A percentile compares a stretch with the other conserved stretches of the same genome.
phyloP scores from a whole-genome alignment of 805 yeast species.

The Sporopachydermia quercuum region DNA sequence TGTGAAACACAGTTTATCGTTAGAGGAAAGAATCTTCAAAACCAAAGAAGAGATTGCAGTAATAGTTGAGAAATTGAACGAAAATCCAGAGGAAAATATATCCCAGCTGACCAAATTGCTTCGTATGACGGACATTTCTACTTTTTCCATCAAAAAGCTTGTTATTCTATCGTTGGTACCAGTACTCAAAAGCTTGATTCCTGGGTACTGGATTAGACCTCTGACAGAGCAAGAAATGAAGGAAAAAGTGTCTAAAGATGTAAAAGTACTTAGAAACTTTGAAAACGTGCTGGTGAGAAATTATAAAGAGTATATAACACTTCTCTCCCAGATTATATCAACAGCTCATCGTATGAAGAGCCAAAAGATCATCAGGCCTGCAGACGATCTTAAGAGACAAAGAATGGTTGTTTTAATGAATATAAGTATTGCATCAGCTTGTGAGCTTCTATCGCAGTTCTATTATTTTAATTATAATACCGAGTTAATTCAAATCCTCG shows the following conservation, averaged over 20 bases:
- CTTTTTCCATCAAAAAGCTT: slow-evolving; percentile 36
- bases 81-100: slow-evolving; percentile 81
- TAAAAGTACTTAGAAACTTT: slow-evolving; percentile 59
- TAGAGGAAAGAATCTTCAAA: slow-evolving; percentile 37
- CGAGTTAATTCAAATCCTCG: slow-evolving; percentile 54
- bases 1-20: slow-evolving; percentile 23
- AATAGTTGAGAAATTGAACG: slow-evolving; percentile 60
- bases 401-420: slow-evolving; percentile 13
- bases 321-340: slow-evolving; percentile 26
- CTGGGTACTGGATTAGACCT: slow-evolving; percentile 77
- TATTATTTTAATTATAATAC: slow-evolving; percentile 69
- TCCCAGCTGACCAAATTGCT: slow-evolving; percentile 48
- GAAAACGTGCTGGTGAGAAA: slow-evolving; percentile 65
- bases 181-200: slow-evolving; percentile 72
- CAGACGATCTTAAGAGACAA: slow-evolving; percentile 10
- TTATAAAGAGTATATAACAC: slow-evolving; percentile 52
- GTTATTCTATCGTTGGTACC: slow-evolving; percentile 71
- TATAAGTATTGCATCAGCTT: slow-evolving; percentile 57
- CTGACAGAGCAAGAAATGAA: slow-evolving; percentile 66
- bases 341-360: slow-evolving; percentile 11
- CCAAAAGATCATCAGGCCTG: slow-evolving; percentile 13
- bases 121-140: slow-evolving; percentile 54
- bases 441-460: slow-evolving; percentile 55
- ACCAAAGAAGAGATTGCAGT: slow-evolving; percentile 77
- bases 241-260: slow-evolving; percentile 75